Evolutionary conservation across 306 rosid species (phyloP), one percentile per base, ranked within the genome.

Genomic region (Dryas alaskensis): DNA sequence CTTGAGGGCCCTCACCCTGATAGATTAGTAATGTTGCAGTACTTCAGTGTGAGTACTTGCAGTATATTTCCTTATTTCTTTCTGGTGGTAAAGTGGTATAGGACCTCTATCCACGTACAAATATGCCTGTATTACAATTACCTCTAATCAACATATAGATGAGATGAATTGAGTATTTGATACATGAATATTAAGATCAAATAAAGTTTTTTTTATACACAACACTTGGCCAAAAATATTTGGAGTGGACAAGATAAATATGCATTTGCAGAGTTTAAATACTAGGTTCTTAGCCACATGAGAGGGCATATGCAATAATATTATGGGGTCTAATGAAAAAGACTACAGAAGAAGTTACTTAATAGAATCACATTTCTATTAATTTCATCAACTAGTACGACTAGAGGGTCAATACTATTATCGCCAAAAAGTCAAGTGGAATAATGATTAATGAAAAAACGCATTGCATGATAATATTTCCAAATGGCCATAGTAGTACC

Each of bases 401-500:
- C 14, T 7, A 49, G 6, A 52, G 16, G n/a, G 45, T 70, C 53
- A 22, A 54, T 12, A 57, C 42, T 22, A 44, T 19, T 45, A 43
- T 71, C 16, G 1, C 43, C 53, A 70, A 70, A 70, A 12, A 6
- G 51, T 12, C 3, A 46, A 70, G 53, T 22, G 6, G 50, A n/a
- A 53, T 43, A 3, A 42, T 27, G 14, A 3, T 11, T 39, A 61
- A 7, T 27, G 14, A 3, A 22, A 47, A 31, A 10, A 50, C 6
- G 37, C 25, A 31, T 3, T 9, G 37, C 58, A 37, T 52, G 62
- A 39, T 22, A 53, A 69, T 40, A 52, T 53, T 40, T 52, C 25
- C 62, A 40, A 69, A 16, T 48, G 65, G 70, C 49, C 46, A 76
- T 58, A 50, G 51, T 52, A 59, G 55, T 89, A 93, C 98, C 98